phyloP scores from a whole-genome alignment of 2,329 filamentous ascomycete species.

The Pseudogymnoascus sp. region DNA sequence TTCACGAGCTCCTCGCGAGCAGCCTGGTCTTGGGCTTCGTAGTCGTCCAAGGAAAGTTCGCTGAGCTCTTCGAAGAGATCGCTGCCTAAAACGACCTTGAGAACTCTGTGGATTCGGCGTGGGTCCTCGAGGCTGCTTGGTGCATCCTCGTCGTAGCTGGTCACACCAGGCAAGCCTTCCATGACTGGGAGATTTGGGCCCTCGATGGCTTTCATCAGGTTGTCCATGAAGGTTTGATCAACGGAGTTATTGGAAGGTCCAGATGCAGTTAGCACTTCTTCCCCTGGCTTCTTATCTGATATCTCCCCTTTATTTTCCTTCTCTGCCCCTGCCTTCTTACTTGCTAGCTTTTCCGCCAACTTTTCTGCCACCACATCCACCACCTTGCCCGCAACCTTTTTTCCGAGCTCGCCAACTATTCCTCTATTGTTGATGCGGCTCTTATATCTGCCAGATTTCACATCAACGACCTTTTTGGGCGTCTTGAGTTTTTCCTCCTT shows the following conservation, averaged over 20 bases:
- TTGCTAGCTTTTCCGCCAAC: not conserved
- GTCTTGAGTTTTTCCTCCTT: not conserved
- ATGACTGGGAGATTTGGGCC: not conserved
- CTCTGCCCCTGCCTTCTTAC: not conserved
- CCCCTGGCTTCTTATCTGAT: not conserved
- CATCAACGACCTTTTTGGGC: not conserved
- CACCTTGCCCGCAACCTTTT: not conserved
- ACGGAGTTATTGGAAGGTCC: not conserved
- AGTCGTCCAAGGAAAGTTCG: not conserved
- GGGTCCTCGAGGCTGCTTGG: not conserved
- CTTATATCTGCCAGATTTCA: not conserved
- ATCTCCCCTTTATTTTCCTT: no score
- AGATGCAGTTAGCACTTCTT: not conserved
- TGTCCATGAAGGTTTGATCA: slow-evolving; percentile 1
- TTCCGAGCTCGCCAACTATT: not conserved
- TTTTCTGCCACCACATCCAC: not conserved
- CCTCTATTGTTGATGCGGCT: not conserved
- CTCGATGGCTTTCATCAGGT: not conserved
- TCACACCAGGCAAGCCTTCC: not conserved
- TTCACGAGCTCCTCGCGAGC: not conserved
- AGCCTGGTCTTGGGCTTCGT: not conserved
- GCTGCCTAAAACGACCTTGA: not conserved
- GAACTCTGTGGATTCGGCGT: not conserved
- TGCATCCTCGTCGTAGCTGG: not conserved
- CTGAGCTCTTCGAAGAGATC: not conserved